These are phyloP conservation scores for Cryptosporidium sp. DNA, from an alignment of 169 alveolate genomes.

Conservation along the genomic window DNA sequence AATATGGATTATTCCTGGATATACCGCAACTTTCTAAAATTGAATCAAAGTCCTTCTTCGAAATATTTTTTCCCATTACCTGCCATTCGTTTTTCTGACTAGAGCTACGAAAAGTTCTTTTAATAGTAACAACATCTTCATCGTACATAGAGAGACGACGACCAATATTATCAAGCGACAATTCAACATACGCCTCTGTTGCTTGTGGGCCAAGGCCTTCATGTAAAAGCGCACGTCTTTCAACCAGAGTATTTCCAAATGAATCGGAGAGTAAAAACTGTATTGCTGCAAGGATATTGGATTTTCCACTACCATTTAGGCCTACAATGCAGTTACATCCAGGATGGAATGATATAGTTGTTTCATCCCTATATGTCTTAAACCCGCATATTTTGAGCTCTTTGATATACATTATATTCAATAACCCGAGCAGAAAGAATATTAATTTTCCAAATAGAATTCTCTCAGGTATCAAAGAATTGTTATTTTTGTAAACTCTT, in stretches of 20 bases:
- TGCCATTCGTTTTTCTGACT: constrained; percentile 83
- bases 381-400: constrained; percentile 86
- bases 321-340: constrained; percentile 87
- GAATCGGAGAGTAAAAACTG: constrained; percentile 83
- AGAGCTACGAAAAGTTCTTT: constrained; percentile 77
- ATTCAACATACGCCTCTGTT: constrained; percentile 82
- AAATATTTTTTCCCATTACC: constrained; percentile 82
- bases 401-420: constrained; percentile 85
- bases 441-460: background rate
- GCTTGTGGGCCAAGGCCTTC: constrained; percentile 83
- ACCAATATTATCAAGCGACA: constrained; percentile 82
- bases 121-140: constrained; percentile 80
- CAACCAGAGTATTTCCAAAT: constrained; percentile 80
- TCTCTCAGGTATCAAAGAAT: background rate
- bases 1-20: constrained; percentile 85
- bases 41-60: constrained; percentile 83
- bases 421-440: background rate
- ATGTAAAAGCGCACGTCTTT: constrained; percentile 81
- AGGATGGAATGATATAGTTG: constrained; percentile 83
- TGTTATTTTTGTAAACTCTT: background rate
- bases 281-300: constrained; percentile 83
- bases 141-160: constrained; percentile 83
- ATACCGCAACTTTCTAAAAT: constrained; percentile 86
- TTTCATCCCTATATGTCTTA: constrained; percentile 87
- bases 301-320: constrained; percentile 86